Base-by-base conservation (phyloP, 2,329 filamentous ascomycete species). In the Sclerotinia subarctica region DNA sequence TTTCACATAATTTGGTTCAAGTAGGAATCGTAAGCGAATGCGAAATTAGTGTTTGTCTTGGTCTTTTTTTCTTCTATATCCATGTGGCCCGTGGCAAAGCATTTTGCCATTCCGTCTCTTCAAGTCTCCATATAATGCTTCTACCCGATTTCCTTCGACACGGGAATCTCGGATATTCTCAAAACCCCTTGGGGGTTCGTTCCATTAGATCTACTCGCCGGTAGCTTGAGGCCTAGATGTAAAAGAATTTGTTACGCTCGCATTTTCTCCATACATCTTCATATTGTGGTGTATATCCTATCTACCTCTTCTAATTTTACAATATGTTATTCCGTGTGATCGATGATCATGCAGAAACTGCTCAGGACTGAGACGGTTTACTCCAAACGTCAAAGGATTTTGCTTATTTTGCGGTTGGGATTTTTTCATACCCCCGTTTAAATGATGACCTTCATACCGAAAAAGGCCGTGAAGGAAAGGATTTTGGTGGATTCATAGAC, bases 51-150 rank as follows among this genome's bases (percentile, higher is more conserved):
- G 42, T 21, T 38, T 49, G 29, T 13, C 35, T 24, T 26, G 35
- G 17, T 26, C 24, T 32, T 38, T 38, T 38, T n/a, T 21, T 8
- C 15, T 47, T 10, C 49, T 32, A 38, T 21, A 46, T 49, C 46
- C 44, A 60, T 60, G 26, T 26, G 42, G 57, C 38, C 38, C 38
- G 38, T 42, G 38, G 19, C 13, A 29, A 46, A 4, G 38, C 17
- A 15, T 21, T 59, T 54, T 19, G 24, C 21, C 46, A 51, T 51
- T 35, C 44, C 58, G 44, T 49, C 44, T 10, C 58, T 26, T 29
- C 58, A 38, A n/a, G 21, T 35, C 58, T 47, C 58, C 58, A 62
- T 62, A 51, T 24, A 62, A 49, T 62, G 46, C 58, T 51, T 62
- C 58, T 26, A 51, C 44, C 58, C 29, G 58, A 17, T n/a, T 21